A percentile compares a stretch with the other conserved stretches of the same genome.
Conservation (phyloP, 495 filamentous ascomycete species). For the Penicillium salamii region DNA sequence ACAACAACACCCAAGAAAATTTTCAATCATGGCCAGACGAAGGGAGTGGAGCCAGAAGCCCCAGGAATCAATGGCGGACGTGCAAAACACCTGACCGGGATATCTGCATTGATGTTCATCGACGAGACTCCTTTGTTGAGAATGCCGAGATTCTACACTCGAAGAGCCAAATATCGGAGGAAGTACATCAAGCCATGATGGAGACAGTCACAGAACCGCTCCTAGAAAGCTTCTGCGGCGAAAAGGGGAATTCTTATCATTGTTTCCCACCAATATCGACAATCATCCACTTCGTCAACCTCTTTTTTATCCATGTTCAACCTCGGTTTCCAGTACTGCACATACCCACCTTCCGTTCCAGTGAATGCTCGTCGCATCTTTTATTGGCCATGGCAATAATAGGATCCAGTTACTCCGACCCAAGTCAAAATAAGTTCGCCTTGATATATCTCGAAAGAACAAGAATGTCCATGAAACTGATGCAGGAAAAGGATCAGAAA, state of each 20-base stretch:
- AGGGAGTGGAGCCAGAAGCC: no score
- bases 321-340: conserved; percentile 26
- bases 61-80: no score
- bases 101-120: no score
- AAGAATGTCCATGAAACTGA: conserved; percentile 12
- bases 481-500: background rate
- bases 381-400: conserved; percentile 25
- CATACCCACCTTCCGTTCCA: conserved; percentile 20
- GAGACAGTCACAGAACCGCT: background rate
- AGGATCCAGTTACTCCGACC: conserved; percentile 18
- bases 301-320: conserved; percentile 25
- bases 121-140: no score
- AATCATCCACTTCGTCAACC: conserved; percentile 19
- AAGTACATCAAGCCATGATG: background rate
- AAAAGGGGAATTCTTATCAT: background rate
- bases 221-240: background rate
- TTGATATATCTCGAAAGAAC: conserved; percentile 18
- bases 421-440: conserved; percentile 19
- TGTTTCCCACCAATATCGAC: conserved; percentile 8
- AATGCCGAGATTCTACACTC: no score
- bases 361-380: conserved; percentile 12
- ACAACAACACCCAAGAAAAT: no score
- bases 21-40: no score
- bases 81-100: no score
- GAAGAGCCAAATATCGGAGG: background rate